Evolutionary conservation across 2,329 filamentous ascomycete species (phyloP), one percentile per base, ranked within the genome.

Genomic region (Neofusicoccum sp.): DNA sequence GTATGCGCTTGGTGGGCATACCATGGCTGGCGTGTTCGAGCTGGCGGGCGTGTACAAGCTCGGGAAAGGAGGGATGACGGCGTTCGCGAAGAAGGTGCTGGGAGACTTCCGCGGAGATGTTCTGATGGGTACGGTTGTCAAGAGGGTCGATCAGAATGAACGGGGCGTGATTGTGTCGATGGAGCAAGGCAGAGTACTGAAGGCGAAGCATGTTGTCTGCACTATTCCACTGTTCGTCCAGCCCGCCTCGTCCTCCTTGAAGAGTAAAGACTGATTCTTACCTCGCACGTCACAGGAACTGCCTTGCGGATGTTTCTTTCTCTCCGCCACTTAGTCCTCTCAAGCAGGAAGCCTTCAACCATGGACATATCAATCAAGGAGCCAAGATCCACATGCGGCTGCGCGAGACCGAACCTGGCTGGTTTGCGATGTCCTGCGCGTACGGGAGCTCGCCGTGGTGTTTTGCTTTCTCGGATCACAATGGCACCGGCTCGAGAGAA

Each of bases 1-100:
- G 70, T 73, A 65, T 56, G 70, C 68, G 3, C 59, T 73, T 1
- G 67, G 68, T 7, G 67, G 69, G 2, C 66, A 71, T 53, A 68
- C 36, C 7, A 48, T 61, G 36, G 63, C 64, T 1, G 61, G 64
- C 0, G 58, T 65, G 6, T 67, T 68, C 45, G 67, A 69, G 30
- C 58, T 66, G 14, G 66, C 63, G 1, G 64, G 63, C 1, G 60
- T 64, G 41, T 73, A 66, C 58, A 72, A 71, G 51, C 24, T 40
- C 6, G 48, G 34, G 1, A 16, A 4, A 8, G 48, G 48, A 40
- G 72, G 38, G 63, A 67, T 8, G 62, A 66, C 8, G 70, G 71
- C 45, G n/a, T 58, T 63, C 12, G 62, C 62, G 30, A 59, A 51
- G 16, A 60, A 62, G 36, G 53, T 58, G 12, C 16, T 57, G 5